Base-by-base conservation (phyloP, 352 stramenopile genomes). In the Globisporangium alternatum region DNA sequence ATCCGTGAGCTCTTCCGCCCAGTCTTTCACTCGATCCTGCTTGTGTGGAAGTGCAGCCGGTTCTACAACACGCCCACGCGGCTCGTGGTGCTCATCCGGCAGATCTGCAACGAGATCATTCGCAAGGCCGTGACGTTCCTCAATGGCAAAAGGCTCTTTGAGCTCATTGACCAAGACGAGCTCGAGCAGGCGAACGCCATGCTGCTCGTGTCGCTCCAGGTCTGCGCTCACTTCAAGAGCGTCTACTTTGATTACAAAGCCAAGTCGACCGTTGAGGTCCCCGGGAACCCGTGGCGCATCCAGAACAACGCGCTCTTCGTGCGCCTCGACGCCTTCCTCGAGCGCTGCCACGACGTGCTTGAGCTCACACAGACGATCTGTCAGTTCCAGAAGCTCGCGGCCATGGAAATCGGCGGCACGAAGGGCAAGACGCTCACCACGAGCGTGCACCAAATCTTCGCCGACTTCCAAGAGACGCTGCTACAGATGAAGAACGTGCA, bases 181-280 rank as follows among this genome's bases (percentile, higher is more conserved):
- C 65, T 90, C 30, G 83, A 91, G 30, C 72, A 83, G 30, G 85
- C 85, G 0, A 89, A 90, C 28, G 67, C 68, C n/a, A 91, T 89
- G 80, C 65, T 96, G 43, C 65, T 89, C 13, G 65, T 76, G 21
- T 87, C 77, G 25, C 72, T 97, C 4, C 77, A 90, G 41, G 86
- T 97, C 1, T 95, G 91, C 60, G 90, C 87, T 1, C 76, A 86
- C 37, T 97, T 97, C 64, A 98, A 98, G 70, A 88, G 82, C 21
- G 85, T 95, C 1, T 98, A 97, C 70, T 97, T 97, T 61, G 88
- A 96, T 65, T 97, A 97, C 81, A 97, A 97, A 64, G 86, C 83
- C 3, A 90, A 90, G 47, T 93, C 89, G 0, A 77, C 81, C 4
- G 69, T 76, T 0, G 87, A 97, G 37, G 88, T 91, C 2, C 89